These are phyloP conservation scores for Entonaema liquescens DNA, from an alignment of 495 filamentous ascomycete species.

Conservation along the genomic window DNA sequence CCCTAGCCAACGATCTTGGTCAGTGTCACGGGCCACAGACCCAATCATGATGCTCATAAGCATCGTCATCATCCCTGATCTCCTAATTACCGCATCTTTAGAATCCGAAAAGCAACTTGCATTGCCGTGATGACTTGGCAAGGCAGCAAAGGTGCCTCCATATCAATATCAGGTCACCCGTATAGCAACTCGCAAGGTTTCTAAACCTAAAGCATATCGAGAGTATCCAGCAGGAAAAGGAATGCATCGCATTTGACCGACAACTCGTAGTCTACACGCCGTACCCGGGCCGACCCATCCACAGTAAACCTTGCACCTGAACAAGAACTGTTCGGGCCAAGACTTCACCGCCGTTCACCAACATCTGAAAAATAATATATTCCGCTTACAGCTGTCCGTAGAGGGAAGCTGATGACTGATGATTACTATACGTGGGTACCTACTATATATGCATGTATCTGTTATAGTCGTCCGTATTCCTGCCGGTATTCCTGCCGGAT, in stretches of 20 bases:
- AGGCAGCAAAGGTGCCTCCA: background rate
- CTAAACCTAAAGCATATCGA: constrained; percentile 15
- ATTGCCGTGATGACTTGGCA: constrained; percentile 32
- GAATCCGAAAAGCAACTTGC: constrained; percentile 18
- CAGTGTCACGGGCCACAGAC: constrained; percentile 10
- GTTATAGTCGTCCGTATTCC: constrained; percentile 1
- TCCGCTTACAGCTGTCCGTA: constrained; percentile 1
- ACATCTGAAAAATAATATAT: background rate
- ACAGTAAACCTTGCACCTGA: background rate
- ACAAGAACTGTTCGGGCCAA: constrained; percentile 13
- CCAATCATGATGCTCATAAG: constrained; percentile 18
- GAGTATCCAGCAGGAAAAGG: constrained; percentile 11
- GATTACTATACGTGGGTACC: constrained; percentile 8
- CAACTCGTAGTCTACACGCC: constrained; percentile 12
- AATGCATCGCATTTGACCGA: constrained; percentile 35
- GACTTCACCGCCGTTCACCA: constrained; percentile 37
- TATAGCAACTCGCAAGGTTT: background rate
- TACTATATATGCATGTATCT: constrained; percentile 13
- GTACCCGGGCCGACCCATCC: constrained; percentile 20
- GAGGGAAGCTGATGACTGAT: constrained; percentile 8
- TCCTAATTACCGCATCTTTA: constrained; percentile 17
- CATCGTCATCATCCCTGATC: constrained; percentile 34
- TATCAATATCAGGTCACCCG: constrained; percentile 2
- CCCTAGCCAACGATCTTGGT: constrained; percentile 30
- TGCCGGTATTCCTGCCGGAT: background rate